Percentiles rank a stretch among this genome's conserved stretches.
Conservation (phyloP, 2,329 filamentous ascomycete genomes). For the Nannizziopsis arthrosporioides region DNA sequence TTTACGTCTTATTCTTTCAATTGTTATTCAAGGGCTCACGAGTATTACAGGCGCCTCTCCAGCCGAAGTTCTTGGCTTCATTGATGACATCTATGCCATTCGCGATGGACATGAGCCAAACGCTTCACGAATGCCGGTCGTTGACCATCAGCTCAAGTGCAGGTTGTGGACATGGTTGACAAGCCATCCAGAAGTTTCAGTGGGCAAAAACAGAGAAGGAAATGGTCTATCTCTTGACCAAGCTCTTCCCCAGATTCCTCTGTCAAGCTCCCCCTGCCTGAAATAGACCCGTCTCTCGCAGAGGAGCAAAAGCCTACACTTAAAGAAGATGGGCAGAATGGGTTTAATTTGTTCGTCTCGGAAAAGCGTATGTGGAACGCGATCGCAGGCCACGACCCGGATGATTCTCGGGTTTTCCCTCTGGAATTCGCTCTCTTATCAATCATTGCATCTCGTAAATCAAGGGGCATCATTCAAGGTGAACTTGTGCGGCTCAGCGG, state of each 20-base stretch:
- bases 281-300: constrained; percentile 2
- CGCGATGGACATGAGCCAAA: constrained; percentile 3
- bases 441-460: constrained; percentile 46
- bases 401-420: constrained; percentile 42
- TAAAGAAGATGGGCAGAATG: background rate
- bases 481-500: constrained; percentile 44
- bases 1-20: background rate
- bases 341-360: constrained; percentile 40
- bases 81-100: constrained; percentile 28
- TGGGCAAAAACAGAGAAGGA: constrained; percentile 34
- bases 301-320: background rate
- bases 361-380: constrained; percentile 49
- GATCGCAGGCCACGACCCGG: constrained; percentile 48
- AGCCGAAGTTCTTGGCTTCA: constrained; percentile 26
- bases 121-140: constrained; percentile 13
- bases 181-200: constrained; percentile 44
- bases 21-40: background rate
- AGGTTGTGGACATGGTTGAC: constrained; percentile 49
- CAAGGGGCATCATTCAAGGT: constrained; percentile 46
- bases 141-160: constrained; percentile 43
- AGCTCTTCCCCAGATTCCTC: constrained; percentile 3
- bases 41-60: constrained; percentile 26
- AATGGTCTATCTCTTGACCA: constrained; percentile 31
- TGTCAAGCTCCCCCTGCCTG: background rate
- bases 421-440: constrained; percentile 48